phyloP scores from a whole-genome alignment of 352 stramenopile genomes.

The Stramenopiles sp. region DNA sequence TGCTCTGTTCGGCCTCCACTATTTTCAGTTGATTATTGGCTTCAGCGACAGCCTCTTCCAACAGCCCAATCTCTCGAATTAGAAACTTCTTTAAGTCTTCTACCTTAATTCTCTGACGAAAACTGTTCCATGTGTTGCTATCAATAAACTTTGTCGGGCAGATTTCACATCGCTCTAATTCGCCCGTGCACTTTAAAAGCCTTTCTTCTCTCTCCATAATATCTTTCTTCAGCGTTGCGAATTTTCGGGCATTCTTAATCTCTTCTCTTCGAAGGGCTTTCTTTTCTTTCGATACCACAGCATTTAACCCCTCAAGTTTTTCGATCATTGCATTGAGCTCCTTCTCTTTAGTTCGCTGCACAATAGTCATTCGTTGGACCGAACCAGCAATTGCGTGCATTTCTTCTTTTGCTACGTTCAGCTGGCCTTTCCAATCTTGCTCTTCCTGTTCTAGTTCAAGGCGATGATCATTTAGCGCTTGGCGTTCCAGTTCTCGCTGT shows the following conservation, averaged over 20 bases:
- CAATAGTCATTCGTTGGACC: neutral
- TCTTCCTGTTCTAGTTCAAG: neutral
- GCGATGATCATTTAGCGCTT: neutral
- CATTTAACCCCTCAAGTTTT: neutral
- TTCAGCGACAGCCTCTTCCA: neutral
- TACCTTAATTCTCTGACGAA: neutral
- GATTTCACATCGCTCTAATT: neutral
- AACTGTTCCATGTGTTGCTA: neutral
- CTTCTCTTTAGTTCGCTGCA: neutral
- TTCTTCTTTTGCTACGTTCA: neutral
- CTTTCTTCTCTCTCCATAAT: conserved; percentile 1
- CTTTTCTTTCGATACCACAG: neutral
- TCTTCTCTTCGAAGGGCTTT: neutral
- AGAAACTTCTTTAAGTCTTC: neutral
- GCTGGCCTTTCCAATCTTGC: neutral
- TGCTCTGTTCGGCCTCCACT: neutral
- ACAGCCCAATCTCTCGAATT: neutral
- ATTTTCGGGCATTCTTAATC: neutral
- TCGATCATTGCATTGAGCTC: neutral
- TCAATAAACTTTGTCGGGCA: neutral
- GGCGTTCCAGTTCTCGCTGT: neutral
- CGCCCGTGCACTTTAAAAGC: neutral
- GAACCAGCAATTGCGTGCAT: neutral
- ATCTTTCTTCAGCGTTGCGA: neutral
- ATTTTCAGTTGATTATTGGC: neutral